Conservation (phyloP, 2,329 filamentous ascomycete genomes). For the Aspergillus neotritici region DNA sequence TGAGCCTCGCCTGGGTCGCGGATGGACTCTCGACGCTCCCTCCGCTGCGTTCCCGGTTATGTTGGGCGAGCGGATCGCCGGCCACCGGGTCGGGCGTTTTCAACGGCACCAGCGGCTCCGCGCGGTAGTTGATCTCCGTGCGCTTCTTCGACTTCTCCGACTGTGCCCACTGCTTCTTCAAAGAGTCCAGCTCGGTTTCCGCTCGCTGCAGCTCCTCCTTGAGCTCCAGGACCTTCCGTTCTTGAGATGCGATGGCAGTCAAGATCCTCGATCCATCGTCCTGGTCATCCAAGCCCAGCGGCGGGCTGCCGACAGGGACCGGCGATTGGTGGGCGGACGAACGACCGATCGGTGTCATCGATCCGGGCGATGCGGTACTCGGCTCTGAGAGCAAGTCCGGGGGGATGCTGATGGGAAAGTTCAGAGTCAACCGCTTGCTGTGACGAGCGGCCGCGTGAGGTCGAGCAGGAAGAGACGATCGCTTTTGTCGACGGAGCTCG, state of each 20-base stretch:
- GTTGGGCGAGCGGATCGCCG: slow-evolving; percentile 12
- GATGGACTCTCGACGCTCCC: slow-evolving; percentile 22
- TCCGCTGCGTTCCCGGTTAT: slow-evolving; percentile 24
- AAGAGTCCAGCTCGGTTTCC: slow-evolving; percentile 64
- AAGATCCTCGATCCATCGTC: slow-evolving; percentile 65
- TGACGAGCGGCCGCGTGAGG: slow-evolving; percentile 35
- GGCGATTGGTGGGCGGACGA: slow-evolving; percentile 30
- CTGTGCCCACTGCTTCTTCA: slow-evolving; percentile 79
- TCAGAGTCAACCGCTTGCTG: slow-evolving; percentile 42
- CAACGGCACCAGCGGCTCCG: slow-evolving; percentile 55
- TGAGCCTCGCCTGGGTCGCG: slow-evolving; percentile 31
- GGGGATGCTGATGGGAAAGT: slow-evolving; percentile 42
- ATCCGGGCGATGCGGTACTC: slow-evolving; percentile 24
- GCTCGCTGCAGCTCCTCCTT: slow-evolving; percentile 82
- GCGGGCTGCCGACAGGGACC: slow-evolving; percentile 22
- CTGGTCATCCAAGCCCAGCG: slow-evolving; percentile 25
- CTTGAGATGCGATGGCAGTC: slow-evolving; percentile 84
- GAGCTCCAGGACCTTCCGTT: slow-evolving; percentile 82
- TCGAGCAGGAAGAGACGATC: slow-evolving; percentile 30
- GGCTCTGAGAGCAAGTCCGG: slow-evolving; percentile 19
- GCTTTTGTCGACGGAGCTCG: slow-evolving; percentile 21
- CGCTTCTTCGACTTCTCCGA: slow-evolving; percentile 74
- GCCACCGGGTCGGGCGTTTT: slow-evolving; percentile 32
- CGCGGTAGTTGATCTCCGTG: slow-evolving; percentile 56
- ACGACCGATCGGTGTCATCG: slow-evolving; percentile 30